Evolutionary conservation across 1,139 yeast species (phyloP).

Genomic region (Sugiyamaella sp.): DNA sequence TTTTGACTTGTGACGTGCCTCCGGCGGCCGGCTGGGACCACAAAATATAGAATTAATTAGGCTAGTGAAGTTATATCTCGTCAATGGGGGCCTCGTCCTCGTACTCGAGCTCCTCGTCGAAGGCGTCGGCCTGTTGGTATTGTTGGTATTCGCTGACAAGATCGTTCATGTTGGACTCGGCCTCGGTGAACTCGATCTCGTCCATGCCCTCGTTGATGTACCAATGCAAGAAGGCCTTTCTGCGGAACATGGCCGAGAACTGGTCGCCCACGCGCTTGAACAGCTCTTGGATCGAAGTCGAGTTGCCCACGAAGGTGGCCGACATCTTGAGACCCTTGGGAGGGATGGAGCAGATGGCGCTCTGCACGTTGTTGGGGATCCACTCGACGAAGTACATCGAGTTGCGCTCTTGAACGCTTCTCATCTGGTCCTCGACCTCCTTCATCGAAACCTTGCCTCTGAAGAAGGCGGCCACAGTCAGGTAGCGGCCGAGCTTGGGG

Average conservation of each 20-base stretch:
- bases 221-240: conserved; percentile 96
- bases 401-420: conserved; percentile 78
- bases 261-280: conserved; percentile 89
- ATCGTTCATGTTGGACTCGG: conserved; percentile 82
- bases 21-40: conserved; percentile 18
- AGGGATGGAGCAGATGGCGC: conserved; percentile 89
- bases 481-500: conserved; percentile 86
- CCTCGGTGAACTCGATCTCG: conserved; percentile 89
- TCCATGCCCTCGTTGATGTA: conserved; percentile 96
- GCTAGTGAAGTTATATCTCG: conserved; percentile 22
- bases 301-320: conserved; percentile 90
- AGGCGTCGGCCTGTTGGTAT: conserved; percentile 81
- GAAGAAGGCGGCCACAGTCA: conserved; percentile 93
- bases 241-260: conserved; percentile 88
- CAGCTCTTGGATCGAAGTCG: conserved; percentile 88
- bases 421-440: conserved; percentile 94
- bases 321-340: conserved; percentile 86
- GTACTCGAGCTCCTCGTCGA: conserved; percentile 59
- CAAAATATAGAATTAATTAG: conserved; percentile 8
- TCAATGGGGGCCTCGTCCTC: conserved; percentile 36
- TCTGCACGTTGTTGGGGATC: conserved; percentile 96
- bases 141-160: conserved; percentile 89
- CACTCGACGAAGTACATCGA: conserved; percentile 87
- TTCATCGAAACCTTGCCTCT: conserved; percentile 90
- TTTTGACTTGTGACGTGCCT: conserved; percentile 9